These are phyloP conservation scores for Schizochytrium sp. DNA, from an alignment of 108 stramenopile species.

Conservation along the genomic window DNA sequence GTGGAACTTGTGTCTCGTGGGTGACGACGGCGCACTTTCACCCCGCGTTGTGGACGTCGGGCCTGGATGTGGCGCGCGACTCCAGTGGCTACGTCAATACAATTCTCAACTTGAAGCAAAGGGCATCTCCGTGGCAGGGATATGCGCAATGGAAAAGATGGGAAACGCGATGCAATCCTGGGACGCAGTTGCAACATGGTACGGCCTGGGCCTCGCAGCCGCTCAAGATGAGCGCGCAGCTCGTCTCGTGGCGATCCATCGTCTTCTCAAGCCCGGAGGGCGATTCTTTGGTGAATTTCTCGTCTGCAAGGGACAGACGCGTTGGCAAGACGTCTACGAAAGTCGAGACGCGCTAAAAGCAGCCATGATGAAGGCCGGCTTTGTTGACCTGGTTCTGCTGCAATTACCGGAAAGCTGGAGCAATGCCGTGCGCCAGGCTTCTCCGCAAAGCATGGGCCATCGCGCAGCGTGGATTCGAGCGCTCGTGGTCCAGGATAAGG, in stretches of 20 bases:
- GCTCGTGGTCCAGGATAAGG: background rate
- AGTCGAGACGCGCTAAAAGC: background rate
- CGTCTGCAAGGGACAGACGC: background rate
- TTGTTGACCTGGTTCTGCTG: background rate
- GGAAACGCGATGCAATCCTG: background rate
- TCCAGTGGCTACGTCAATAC: background rate
- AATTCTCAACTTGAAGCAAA: too few species aligned
- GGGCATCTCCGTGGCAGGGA: too few species aligned
- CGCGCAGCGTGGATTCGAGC: background rate
- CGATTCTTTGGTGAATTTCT: background rate
- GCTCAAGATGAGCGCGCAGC: background rate
- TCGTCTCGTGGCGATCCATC: background rate
- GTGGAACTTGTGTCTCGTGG: background rate
- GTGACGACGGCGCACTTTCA: background rate
- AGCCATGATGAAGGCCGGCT: background rate
- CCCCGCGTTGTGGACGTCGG: background rate
- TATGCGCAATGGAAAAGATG: background rate
- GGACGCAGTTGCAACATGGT: background rate
- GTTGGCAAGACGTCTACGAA: too few species aligned
- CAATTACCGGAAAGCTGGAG: background rate
- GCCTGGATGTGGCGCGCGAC: background rate
- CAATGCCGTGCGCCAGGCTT: background rate
- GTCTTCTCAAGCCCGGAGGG: background rate
- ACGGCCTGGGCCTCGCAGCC: background rate
- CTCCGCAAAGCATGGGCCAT: background rate